Base-by-base conservation (phyloP, 371 early-diverging fungal species). In the Mucor mucedo region DNA sequence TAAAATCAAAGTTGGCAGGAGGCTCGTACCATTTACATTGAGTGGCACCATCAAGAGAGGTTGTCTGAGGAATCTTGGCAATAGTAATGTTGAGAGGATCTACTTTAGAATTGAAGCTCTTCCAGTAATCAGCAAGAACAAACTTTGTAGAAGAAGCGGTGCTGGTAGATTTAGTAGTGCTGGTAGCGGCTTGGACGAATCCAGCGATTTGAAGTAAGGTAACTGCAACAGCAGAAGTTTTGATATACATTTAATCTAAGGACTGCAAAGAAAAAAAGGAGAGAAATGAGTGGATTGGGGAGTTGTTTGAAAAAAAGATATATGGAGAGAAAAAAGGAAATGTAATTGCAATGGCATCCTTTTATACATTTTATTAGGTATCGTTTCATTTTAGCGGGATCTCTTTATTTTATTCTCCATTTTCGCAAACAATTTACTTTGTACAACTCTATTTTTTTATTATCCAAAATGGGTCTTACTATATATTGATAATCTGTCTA, bases 1-100 rank as follows among this genome's bases (percentile, higher is more conserved):
- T 70, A 52, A 61, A 65, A 30, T 63, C 62, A 35, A 75, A 75
- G 62, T 63, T 48, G 53, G 59, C 27, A 42, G 66, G 55, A 66
- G 55, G 75, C 62, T 75, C 53, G 47, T 60, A 62, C 33, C 60
- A 63, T 48, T 60, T 56, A 60, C 72, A 72, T 52, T 72, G 55
- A 8, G 39, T 32, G 44, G 35, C 29, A 10, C 55, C 57, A 16
- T 68, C 55, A 32, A 28, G 10, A 27, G 72, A 72, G n/a, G 65
- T 68, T 28, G 69, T 68, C 56, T 72, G 72, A 27, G 55, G 13
- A 52, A 72, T 68, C 3, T 28, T 21, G 4, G 62, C 65, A 39
- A 68, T 49, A 4, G 56, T 67, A 50, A 71, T 57, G 44, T 63
- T 71, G 14, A 39, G 30, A 27, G 71, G 71, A 40, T 71, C 61